A percentile compares a stretch with the other conserved stretches of the same genome.
phyloP scores from a whole-genome alignment of 306 rosid species.

The Vachellia collinsii region DNA sequence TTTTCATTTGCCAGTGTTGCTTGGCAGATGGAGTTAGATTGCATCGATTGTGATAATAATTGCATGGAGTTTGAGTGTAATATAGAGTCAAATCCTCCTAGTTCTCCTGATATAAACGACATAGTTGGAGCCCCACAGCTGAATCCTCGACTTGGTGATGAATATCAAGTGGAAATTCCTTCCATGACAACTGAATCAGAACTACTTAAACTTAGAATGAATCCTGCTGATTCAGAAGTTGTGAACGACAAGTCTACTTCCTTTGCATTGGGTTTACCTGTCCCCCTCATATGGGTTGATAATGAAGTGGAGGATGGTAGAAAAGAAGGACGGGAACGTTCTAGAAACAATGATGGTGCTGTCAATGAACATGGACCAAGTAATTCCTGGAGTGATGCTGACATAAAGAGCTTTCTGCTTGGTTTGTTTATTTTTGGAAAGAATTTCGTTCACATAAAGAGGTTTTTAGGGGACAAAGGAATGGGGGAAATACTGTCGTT shows the following conservation, averaged over 20 bases:
- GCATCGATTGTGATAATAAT: constrained; percentile 38
- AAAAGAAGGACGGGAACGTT: neutral
- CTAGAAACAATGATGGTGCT: constrained; percentile 37
- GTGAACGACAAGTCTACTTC: constrained; percentile 32
- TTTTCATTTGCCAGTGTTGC: constrained; percentile 25
- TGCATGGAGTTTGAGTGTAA: constrained; percentile 43
- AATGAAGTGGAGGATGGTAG: constrained; percentile 38
- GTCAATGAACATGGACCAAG: constrained; percentile 36
- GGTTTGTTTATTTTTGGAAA: constrained; percentile 82
- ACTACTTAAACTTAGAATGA: constrained; percentile 38
- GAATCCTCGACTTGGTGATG: constrained; percentile 62
- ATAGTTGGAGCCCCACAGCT: constrained; percentile 50
- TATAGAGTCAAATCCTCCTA: constrained; percentile 44
- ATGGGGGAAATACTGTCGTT: constrained; percentile 69
- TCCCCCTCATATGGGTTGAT: constrained; percentile 53
- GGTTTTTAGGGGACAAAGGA: constrained; percentile 59
- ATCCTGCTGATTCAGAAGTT: constrained; percentile 49
- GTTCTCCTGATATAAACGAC: constrained; percentile 49
- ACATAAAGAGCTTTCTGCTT: constrained; percentile 63
- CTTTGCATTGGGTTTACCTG: constrained; percentile 61
- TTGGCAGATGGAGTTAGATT: constrained; percentile 57
- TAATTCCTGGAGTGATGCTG: constrained; percentile 63
- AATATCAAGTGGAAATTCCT: constrained; percentile 72
- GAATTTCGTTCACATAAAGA: constrained; percentile 59
- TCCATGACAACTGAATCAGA: constrained; percentile 49